Base-by-base conservation (phyloP, 2,329 filamentous ascomycete genomes). In the Pseudogymnoascus sp. region DNA sequence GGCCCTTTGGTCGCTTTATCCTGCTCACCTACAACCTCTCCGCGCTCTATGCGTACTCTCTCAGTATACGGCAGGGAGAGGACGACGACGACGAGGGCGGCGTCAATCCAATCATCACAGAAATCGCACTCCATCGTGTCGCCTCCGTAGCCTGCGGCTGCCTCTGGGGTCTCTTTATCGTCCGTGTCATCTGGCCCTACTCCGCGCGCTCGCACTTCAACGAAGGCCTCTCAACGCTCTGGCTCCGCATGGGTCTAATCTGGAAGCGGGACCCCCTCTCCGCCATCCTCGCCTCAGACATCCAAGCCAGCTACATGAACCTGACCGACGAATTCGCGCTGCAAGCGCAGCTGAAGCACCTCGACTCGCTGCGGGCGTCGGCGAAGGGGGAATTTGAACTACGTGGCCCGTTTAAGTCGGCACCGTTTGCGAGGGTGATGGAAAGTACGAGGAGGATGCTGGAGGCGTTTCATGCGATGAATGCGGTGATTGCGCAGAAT, bases 391-490 rank as follows among this genome's bases (percentile, higher is more conserved):
- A 99, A 72, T 96, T 96, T 69, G 90, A 96, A 72, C 82, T 99
- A 5, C 84, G 87, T 40, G 90, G 93, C 0, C 91, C 92, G 0
- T 99, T 99, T 68, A 90, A 92, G 1, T 82, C 86, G 65, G 84
- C 82, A 44, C 81, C 84, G 13, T 92, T 89, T 71, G 83, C 82
- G 4, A 83, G 85, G 36, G 88, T 97, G 62, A 82, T 97, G 71
- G 83, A 84, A 21, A 87, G 87, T 8, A 96, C 92, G 0, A 87
- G 88, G 64, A 86, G 88, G 60, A 90, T 97, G 75, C 84, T 97
- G 4, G 92, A 97, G 74, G 88, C 90, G 37, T 97, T 99, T 73
- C 92, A 97, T 71, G 91, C 92, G 59, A 96, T 99, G 90, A 95
- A 93, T 65, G 84, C 97, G 9, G 87, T 97, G 64, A 92, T 96